Base-by-base conservation (phyloP, 495 filamentous ascomycete genomes). In the Aspergillus indologenus region DNA sequence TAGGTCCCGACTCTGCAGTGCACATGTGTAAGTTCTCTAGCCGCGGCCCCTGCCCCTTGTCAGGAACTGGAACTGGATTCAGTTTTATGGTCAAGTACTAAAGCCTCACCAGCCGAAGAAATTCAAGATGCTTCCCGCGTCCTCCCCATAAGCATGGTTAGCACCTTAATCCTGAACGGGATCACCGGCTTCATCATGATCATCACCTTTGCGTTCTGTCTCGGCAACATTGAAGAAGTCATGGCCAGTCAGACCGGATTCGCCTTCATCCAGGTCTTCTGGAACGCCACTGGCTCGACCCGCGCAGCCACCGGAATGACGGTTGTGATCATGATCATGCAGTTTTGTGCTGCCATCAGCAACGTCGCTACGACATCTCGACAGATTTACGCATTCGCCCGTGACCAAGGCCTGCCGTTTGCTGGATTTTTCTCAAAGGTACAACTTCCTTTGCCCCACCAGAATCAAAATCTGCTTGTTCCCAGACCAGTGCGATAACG, bases 371-470 rank as follows among this genome's bases (percentile, higher is more conserved):
- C 81, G 0, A 65, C 77, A 1, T 83, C 81, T 11, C 75, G 83
- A 2, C 73, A 82, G 61, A 70, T 79, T 23, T 86, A 81, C 81
- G 77, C 81, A 0, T 84, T 85, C 58, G 73, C 81, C 0, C 71
- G 83, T 6, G 82, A 85, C 56, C 71, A 75, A 15, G 82, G 79
- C 6, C 60, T 83, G 17, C 81, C 81, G 0, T 73, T 77, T n/a
- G 78, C 72, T 59, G 58, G 61, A 15, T 42, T 72, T 0, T 70
- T 80, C 53, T 74, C 68, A 45, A 72, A 74, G 66, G 79, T 84
- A 70, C 20, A n/a, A n/a, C n/a, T 71, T 64, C 23, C 17, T n/a
- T 24, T 11, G 9, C 5, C 47, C 7, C 47, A 5, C 21, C n/a
- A 29, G 42, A 1, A 8, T 45, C n/a, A n/a, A n/a, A n/a, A n/a